phyloP scores from a whole-genome alignment of 306 rosid species.

The Dryas drummondii region DNA sequence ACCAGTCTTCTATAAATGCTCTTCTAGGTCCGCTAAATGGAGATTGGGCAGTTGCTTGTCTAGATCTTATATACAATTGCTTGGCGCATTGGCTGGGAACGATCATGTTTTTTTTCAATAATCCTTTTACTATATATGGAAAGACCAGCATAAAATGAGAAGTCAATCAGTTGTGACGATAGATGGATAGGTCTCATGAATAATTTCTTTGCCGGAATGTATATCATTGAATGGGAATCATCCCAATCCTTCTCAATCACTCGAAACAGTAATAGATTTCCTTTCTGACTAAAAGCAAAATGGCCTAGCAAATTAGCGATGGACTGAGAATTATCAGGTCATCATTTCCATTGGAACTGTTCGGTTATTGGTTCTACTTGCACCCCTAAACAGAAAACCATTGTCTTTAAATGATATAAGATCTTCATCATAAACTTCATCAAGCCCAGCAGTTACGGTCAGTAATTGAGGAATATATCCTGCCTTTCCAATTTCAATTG shows the following conservation, averaged over 20 bases:
- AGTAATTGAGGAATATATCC: constrained; percentile 21
- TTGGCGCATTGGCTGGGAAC: not conserved
- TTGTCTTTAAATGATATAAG: not conserved
- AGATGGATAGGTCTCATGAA: not conserved
- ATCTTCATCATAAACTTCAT: constrained; percentile 4
- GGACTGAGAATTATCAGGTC: not conserved
- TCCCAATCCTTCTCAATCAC: not conserved
- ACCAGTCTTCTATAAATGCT: not conserved
- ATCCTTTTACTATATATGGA: too few species aligned
- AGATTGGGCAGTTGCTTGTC: not conserved
- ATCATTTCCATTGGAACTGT: not conserved
- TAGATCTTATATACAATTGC: not conserved
- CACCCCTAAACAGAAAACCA: not conserved
- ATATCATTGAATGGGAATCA: not conserved
- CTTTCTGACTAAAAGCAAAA: not conserved
- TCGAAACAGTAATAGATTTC: not conserved
- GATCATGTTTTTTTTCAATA: too few species aligned
- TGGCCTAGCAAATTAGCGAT: not conserved
- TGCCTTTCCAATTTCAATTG: constrained; percentile 18
- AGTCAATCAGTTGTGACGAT: not conserved
- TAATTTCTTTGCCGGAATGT: not conserved
- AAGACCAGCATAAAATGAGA: not conserved
- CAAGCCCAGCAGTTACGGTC: not conserved
- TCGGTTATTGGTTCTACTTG: not conserved
- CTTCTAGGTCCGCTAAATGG: not conserved